A percentile compares a stretch with the other conserved stretches of the same genome.
phyloP scores from a whole-genome alignment of 306 rosid genomes.

The Alnus rubra region DNA sequence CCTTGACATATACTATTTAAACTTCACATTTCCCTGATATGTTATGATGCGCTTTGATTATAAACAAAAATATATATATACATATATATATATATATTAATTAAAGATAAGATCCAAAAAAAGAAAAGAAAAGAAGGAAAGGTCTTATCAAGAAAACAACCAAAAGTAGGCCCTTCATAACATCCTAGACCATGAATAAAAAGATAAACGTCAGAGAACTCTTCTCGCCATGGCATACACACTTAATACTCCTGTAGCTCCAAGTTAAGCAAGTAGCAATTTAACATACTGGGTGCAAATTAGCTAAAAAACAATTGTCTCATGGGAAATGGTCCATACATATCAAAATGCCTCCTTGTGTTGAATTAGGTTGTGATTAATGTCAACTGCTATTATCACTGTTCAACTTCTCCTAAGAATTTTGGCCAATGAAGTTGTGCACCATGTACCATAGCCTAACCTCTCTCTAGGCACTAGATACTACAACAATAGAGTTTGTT shows the following conservation, averaged over 20 bases:
- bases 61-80: not conserved
- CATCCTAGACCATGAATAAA: not conserved
- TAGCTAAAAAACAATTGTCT: not conserved
- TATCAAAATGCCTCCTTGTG: not conserved
- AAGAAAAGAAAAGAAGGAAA: not conserved
- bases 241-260: not conserved
- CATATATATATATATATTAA: too few relatives aligned
- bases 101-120: not conserved
- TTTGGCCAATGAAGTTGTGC: slow-evolving; percentile 1
- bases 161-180: not conserved
- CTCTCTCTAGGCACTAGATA: too few relatives aligned
- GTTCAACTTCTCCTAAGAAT: not conserved
- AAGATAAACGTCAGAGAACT: not conserved
- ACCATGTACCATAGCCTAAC: not conserved
- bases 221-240: not conserved
- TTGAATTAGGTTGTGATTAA: not conserved
- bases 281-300: not conserved
- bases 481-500: too few relatives aligned
- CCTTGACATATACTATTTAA: not conserved
- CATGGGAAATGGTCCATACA: not conserved
- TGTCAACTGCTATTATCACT: not conserved
- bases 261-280: not conserved
- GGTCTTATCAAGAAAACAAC: not conserved
- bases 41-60: not conserved
- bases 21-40: not conserved